Evolutionary conservation across 2,329 filamentous ascomycete genomes (phyloP).

Genomic region (Leptodontidium sp.): DNA sequence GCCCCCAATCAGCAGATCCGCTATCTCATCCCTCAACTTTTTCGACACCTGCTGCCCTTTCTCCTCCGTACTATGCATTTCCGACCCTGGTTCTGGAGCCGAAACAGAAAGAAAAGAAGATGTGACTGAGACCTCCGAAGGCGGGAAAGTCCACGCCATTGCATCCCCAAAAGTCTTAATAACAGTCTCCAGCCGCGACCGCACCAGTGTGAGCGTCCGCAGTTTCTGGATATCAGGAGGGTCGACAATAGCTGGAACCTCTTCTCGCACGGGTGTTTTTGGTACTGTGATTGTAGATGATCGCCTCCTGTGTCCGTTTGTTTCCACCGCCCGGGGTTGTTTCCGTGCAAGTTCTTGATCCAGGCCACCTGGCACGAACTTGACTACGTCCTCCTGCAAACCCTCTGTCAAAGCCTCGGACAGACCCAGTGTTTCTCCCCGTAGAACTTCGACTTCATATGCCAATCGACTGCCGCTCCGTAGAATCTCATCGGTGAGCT

Average conservation of each 20-base stretch:
- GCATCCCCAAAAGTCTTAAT: conserved; percentile 93
- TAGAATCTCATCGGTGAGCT: conserved; percentile 93
- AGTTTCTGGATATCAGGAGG: conserved; percentile 79
- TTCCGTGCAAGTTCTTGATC: conserved; percentile 40
- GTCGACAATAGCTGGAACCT: conserved; percentile 50
- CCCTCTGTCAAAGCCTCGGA: conserved; percentile 79
- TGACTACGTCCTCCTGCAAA: conserved; percentile 74
- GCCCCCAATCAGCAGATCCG: conserved; percentile 66
- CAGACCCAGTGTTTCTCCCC: conserved; percentile 86
- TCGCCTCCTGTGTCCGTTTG: conserved; percentile 38
- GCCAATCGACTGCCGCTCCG: conserved; percentile 86
- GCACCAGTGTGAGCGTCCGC: conserved; percentile 82
- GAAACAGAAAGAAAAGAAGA: conserved; percentile 92
- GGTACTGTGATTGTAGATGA: conserved; percentile 40
- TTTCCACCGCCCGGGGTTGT: conserved; percentile 38
- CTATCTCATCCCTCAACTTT: conserved; percentile 75
- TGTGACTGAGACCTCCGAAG: conserved; percentile 83
- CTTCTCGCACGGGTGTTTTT: conserved; percentile 41
- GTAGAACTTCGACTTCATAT: conserved; percentile 92
- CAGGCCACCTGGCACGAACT: conserved; percentile 69
- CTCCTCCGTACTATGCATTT: conserved; percentile 77
- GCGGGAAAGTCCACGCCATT: conserved; percentile 93
- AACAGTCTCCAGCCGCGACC: conserved; percentile 84
- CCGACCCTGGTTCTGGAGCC: conserved; percentile 75
- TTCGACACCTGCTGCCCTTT: conserved; percentile 85